These are phyloP conservation scores for Linum lewisii DNA, from an alignment of 345 rosid genomes.

Conservation along the genomic window DNA sequence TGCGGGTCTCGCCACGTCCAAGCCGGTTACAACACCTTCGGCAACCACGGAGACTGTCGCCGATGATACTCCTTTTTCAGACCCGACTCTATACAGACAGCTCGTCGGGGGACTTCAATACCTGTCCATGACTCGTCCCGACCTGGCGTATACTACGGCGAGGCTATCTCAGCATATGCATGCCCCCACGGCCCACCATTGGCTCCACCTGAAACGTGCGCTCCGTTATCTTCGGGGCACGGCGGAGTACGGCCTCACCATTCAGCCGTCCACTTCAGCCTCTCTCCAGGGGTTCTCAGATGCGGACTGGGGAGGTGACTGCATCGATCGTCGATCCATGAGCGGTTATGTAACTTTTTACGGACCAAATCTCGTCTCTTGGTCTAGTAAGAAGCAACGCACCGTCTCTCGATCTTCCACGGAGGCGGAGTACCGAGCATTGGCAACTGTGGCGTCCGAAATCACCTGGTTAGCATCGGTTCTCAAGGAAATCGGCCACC, in stretches of 20 bases:
- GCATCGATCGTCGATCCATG: neutral
- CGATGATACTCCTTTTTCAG: neutral
- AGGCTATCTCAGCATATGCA: constrained; percentile 6
- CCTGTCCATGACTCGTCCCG: constrained; percentile 4
- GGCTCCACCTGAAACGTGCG: too few relatives aligned
- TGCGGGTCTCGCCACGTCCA: constrained; percentile 5
- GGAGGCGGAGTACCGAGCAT: too few relatives aligned
- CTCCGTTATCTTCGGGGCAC: too few relatives aligned
- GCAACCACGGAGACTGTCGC: constrained; percentile 1
- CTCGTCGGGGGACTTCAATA: constrained; percentile 11
- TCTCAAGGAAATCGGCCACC: too few relatives aligned
- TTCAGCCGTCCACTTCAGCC: too few relatives aligned
- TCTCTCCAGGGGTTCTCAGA: constrained; percentile 12
- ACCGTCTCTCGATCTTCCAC: too few relatives aligned
- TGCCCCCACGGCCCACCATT: constrained; percentile 5
- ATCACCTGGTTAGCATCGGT: too few relatives aligned
- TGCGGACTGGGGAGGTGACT: constrained; percentile 7
- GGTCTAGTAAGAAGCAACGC: neutral
- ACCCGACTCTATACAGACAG: neutral
- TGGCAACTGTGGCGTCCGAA: too few relatives aligned
- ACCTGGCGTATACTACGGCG: neutral
- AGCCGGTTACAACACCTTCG: constrained; percentile 9
- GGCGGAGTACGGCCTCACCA: too few relatives aligned
- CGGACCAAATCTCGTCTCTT: neutral
- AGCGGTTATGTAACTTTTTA: neutral